Percentiles rank a stretch among this genome's conserved stretches.
Evolutionary conservation across 306 rosid species (phyloP).

Genomic region (Chamaecrista fasciculata): DNA sequence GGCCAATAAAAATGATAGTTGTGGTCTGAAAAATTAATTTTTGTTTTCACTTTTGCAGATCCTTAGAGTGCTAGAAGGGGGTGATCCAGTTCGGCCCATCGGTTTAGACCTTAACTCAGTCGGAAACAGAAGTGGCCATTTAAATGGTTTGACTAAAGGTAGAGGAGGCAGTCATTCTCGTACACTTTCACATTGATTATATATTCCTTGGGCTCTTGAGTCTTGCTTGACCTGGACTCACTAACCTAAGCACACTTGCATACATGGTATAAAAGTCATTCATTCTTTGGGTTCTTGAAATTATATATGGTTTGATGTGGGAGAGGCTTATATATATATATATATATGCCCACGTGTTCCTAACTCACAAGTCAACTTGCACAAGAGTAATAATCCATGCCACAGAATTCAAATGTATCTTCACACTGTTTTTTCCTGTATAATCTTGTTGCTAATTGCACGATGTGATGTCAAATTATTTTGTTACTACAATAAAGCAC

Average conservation of each 20-base stretch:
- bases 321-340: background rate
- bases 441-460: background rate
- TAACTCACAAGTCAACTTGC: background rate
- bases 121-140: slow-evolving; percentile 77
- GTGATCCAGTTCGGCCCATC: slow-evolving; percentile 54
- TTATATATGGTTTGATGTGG: background rate
- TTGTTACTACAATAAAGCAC: background rate
- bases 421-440: background rate
- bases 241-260: slow-evolving; percentile 3
- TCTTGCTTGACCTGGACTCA: slow-evolving; percentile 1
- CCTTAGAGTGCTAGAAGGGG: slow-evolving; percentile 91
- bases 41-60: slow-evolving; percentile 43
- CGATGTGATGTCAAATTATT: background rate
- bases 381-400: background rate
- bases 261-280: slow-evolving; percentile 8
- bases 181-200: slow-evolving; percentile 71
- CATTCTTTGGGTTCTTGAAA: background rate
- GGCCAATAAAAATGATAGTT: background rate
- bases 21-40: slow-evolving; percentile 7
- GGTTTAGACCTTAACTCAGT: slow-evolving; percentile 61
- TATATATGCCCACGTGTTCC: too few species aligned
- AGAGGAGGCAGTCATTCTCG: slow-evolving; percentile 72
- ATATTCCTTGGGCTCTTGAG: slow-evolving; percentile 23
- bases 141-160: slow-evolving; percentile 55
- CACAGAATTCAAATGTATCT: background rate